Percentiles rank a stretch among this genome's conserved stretches.
Evolutionary conservation across 768 basidiomycete species (phyloP).

Genomic region (Chalciporus sphaerocephalus): DNA sequence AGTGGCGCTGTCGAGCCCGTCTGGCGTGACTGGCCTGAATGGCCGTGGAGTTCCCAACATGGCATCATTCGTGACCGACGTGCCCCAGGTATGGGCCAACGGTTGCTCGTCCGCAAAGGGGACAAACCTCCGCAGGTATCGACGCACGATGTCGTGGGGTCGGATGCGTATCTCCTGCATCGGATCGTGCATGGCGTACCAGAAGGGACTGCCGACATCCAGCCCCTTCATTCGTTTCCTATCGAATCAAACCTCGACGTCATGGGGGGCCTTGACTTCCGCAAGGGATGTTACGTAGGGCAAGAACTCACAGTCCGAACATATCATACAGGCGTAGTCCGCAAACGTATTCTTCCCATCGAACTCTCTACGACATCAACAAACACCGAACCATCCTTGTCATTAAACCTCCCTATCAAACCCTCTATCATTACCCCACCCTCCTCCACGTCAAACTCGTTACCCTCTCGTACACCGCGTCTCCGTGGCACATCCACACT

Average conservation of each 20-base stretch:
- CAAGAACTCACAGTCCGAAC: constrained; percentile 97
- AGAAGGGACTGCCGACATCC: constrained; percentile 77
- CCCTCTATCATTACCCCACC: constrained; percentile 12
- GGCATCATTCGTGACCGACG: constrained; percentile 56
- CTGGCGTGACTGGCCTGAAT: constrained; percentile 49
- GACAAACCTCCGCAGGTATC: constrained; percentile 52
- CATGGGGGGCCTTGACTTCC: constrained; percentile 93
- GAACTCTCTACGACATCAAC: constrained; percentile 36
- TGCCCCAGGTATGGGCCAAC: constrained; percentile 73
- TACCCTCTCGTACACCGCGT: constrained; percentile 40
- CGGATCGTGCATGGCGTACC: constrained; percentile 82
- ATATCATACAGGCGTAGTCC: constrained; percentile 86
- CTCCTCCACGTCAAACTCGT: constrained; percentile 23
- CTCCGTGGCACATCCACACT: constrained; percentile 74
- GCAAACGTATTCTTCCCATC: constrained; percentile 90
- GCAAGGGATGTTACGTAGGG: constrained; percentile 97
- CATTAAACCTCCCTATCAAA: constrained; percentile 25
- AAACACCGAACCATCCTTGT: constrained; percentile 2
- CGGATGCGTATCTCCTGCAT: constrained; percentile 68
- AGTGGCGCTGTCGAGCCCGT: constrained; percentile 77
- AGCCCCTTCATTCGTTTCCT: constrained; percentile 76
- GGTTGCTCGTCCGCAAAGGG: constrained; percentile 67
- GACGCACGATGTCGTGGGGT: constrained; percentile 49
- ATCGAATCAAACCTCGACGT: constrained; percentile 93
- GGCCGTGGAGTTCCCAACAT: constrained; percentile 61